Conservation (phyloP, 768 basidiomycete species). For the Phanerochaete carnosa region DNA sequence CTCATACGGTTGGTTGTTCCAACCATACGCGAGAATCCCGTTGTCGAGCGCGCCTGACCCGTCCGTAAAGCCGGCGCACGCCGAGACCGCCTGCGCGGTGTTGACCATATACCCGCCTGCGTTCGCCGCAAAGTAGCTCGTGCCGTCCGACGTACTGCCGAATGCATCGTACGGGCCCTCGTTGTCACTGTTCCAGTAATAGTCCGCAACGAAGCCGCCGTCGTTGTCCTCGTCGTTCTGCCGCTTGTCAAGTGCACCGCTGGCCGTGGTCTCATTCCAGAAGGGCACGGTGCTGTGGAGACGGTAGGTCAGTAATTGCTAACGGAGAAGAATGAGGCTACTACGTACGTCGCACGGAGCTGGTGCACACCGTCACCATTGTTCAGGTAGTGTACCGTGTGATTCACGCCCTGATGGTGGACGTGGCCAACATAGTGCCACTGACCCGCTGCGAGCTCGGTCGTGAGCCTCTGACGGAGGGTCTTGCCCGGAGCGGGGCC, state of each 20-base stretch:
- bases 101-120: neutral
- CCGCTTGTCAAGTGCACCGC: neutral
- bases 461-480: neutral
- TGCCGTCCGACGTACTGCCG: neutral
- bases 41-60: neutral
- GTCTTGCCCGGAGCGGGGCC: neutral
- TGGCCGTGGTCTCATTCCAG: neutral
- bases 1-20: neutral
- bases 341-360: neutral
- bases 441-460: neutral
- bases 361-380: neutral
- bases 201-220: constrained; percentile 1
- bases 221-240: neutral
- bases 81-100: neutral
- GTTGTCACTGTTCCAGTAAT: neutral
- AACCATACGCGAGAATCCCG: neutral
- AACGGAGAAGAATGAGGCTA: neutral
- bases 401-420: neutral
- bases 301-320: neutral
- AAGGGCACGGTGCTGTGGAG: neutral
- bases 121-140: constrained; percentile 1
- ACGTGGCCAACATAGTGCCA: constrained; percentile 1
- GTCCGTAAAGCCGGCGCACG: neutral
- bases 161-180: neutral
- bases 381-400: neutral